phyloP scores from a whole-genome alignment of 345 rosid genomes.

The Populus nigra region DNA sequence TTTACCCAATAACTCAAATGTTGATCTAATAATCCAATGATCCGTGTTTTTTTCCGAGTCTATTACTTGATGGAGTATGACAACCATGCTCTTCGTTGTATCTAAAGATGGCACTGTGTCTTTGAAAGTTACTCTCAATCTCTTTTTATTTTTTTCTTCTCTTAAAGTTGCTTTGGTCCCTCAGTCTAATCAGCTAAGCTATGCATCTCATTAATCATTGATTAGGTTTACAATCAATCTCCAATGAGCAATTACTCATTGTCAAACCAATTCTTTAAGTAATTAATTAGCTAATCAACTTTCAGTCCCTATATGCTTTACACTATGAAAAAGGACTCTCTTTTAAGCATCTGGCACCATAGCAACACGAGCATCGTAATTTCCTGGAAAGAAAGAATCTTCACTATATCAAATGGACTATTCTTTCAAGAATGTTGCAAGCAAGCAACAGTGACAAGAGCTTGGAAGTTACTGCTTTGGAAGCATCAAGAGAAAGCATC shows the following conservation, averaged over 20 bases:
- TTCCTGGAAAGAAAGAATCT: neutral
- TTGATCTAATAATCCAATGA: too few relatives aligned
- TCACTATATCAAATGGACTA: neutral
- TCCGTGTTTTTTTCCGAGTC: too few relatives aligned
- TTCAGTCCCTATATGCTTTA: neutral
- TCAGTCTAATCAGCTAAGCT: slow-evolving; percentile 9
- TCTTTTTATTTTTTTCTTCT: neutral
- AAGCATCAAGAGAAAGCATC: neutral
- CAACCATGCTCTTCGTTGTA: too few relatives aligned
- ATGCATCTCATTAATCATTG: slow-evolving; percentile 9
- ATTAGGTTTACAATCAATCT: slow-evolving; percentile 19
- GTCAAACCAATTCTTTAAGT: neutral
- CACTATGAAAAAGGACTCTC: neutral
- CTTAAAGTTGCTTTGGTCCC: slow-evolving; percentile 21
- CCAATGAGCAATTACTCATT: neutral
- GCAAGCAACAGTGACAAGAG: neutral
- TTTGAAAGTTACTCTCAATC: neutral
- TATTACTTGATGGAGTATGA: too few relatives aligned
- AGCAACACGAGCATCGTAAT: neutral
- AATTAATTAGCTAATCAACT: neutral
- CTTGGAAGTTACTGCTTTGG: neutral
- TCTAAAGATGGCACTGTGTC: neutral
- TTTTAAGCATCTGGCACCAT: neutral
- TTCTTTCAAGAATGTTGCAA: neutral
- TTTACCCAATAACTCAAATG: too few relatives aligned